Percentiles rank a stretch among this genome's conserved stretches.
Evolutionary conservation across 2,329 filamentous ascomycete species (phyloP).

Genomic region (Colletotrichum orchidophilum): DNA sequence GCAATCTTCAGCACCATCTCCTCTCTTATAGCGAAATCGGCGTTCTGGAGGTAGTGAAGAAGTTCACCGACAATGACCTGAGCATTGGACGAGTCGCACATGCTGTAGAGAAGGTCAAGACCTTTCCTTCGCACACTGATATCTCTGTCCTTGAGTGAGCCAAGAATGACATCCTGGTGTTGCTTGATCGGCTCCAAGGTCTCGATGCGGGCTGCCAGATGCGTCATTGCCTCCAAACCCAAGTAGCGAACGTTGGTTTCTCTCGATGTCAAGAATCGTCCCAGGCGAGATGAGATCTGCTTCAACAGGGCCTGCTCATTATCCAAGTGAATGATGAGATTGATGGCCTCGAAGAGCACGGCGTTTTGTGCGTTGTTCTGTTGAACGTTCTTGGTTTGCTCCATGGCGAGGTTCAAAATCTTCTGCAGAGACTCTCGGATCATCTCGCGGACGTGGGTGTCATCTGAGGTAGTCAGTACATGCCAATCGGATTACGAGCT

Average conservation of each 20-base stretch:
- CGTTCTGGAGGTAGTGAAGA: slow-evolving; percentile 92
- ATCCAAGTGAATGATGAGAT: slow-evolving; percentile 96
- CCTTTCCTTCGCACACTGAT: slow-evolving; percentile 97
- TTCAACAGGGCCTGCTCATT: slow-evolving; percentile 95
- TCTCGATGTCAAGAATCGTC: slow-evolving; percentile 94
- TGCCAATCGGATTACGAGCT: not conserved
- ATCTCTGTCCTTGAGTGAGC: slow-evolving; percentile 92
- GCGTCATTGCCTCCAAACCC: slow-evolving; percentile 96
- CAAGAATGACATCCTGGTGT: slow-evolving; percentile 95
- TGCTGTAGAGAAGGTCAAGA: slow-evolving; percentile 96
- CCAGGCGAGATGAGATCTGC: slow-evolving; percentile 89
- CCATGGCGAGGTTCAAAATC: slow-evolving; percentile 90
- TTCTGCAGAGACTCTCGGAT: slow-evolving; percentile 91
- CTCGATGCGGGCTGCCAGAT: slow-evolving; percentile 91
- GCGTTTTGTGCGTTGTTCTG: slow-evolving; percentile 99
- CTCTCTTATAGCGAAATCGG: slow-evolving; percentile 96
- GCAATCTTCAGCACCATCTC: slow-evolving; percentile 99
- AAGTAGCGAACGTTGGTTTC: slow-evolving; percentile 98
- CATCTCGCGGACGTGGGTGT: slow-evolving; percentile 89
- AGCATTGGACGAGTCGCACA: slow-evolving; percentile 97
- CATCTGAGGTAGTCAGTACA: slow-evolving; percentile 64
- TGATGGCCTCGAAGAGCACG: slow-evolving; percentile 97
- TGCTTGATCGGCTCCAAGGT: slow-evolving; percentile 98
- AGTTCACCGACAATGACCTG: slow-evolving; percentile 93
- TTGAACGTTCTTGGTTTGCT: slow-evolving; percentile 97